These are phyloP conservation scores for Penicillium sclerotiorum DNA, from an alignment of 2,329 filamentous ascomycete species.

Conservation along the genomic window DNA sequence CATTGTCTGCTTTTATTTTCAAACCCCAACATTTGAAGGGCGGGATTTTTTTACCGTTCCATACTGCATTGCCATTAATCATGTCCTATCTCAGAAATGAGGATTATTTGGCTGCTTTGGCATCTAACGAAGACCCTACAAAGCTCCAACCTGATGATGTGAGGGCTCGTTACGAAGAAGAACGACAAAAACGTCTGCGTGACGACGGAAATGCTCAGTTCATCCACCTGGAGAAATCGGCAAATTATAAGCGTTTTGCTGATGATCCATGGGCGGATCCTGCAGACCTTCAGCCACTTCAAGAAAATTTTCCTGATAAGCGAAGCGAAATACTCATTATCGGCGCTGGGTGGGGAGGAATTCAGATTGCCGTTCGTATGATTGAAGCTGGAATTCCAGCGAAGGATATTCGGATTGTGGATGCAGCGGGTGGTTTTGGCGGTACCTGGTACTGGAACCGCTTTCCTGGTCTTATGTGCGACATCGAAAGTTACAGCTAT, in stretches of 20 bases:
- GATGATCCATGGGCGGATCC: conserved; percentile 9
- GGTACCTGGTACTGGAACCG: conserved; percentile 55
- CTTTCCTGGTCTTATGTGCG: conserved; percentile 56
- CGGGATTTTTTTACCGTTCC: background rate
- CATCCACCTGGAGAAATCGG: conserved; percentile 1
- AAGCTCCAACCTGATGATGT: background rate
- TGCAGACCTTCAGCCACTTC: background rate
- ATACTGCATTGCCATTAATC: background rate
- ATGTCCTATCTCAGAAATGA: background rate
- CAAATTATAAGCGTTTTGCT: background rate
- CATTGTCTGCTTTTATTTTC: background rate
- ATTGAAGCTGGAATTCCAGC: conserved; percentile 10
- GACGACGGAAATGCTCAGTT: conserved; percentile 7
- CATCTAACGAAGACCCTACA: background rate
- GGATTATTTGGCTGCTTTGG: background rate
- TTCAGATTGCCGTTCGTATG: conserved; percentile 8
- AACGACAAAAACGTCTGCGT: conserved; percentile 9
- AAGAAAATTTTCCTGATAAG: conserved; percentile 5
- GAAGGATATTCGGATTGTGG: conserved; percentile 40
- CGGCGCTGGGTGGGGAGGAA: conserved; percentile 8
- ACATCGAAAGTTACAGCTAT: conserved; percentile 64
- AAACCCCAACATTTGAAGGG: background rate
- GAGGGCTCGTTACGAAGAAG: conserved; percentile 7
- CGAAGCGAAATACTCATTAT: conserved; percentile 6
- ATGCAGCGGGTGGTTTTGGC: conserved; percentile 51